These are phyloP conservation scores for Ammopiptanthus mongolicus DNA, from an alignment of 306 rosid species.

Conservation along the genomic window DNA sequence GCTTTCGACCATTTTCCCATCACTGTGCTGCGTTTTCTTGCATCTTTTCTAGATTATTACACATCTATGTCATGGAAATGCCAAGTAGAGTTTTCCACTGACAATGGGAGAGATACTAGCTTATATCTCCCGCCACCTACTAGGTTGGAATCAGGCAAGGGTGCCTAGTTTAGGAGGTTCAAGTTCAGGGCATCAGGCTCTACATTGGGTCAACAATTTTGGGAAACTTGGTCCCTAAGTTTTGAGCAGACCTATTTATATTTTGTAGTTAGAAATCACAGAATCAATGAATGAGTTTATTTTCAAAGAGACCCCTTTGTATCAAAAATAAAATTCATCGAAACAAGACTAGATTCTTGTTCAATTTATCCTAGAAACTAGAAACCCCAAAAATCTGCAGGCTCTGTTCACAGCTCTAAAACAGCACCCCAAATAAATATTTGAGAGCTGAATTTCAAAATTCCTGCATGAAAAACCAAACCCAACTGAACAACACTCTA, in stretches of 20 bases:
- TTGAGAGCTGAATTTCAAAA: background rate
- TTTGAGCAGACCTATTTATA: background rate
- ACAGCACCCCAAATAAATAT: background rate
- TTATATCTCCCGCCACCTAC: background rate
- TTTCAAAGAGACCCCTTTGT: background rate
- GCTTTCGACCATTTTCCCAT: too few species aligned
- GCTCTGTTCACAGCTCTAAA: background rate
- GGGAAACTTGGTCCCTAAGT: background rate
- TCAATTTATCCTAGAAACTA: background rate
- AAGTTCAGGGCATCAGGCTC: background rate
- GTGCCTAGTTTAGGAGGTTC: conserved; percentile 1
- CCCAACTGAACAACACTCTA: background rate
- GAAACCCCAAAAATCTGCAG: background rate
- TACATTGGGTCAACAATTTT: background rate
- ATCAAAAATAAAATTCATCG: background rate
- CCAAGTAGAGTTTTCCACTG: conserved; percentile 2
- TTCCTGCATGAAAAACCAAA: background rate
- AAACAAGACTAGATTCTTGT: background rate
- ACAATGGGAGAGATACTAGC: background rate
- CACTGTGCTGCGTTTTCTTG: too few species aligned
- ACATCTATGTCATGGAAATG: background rate
- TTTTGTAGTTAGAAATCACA: background rate
- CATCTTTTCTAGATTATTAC: too few species aligned
- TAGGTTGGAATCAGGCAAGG: background rate
- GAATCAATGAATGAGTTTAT: background rate